These are phyloP conservation scores for Marasmius fiardii DNA, from an alignment of 1,284 basidiomycete genomes.

Conservation along the genomic window DNA sequence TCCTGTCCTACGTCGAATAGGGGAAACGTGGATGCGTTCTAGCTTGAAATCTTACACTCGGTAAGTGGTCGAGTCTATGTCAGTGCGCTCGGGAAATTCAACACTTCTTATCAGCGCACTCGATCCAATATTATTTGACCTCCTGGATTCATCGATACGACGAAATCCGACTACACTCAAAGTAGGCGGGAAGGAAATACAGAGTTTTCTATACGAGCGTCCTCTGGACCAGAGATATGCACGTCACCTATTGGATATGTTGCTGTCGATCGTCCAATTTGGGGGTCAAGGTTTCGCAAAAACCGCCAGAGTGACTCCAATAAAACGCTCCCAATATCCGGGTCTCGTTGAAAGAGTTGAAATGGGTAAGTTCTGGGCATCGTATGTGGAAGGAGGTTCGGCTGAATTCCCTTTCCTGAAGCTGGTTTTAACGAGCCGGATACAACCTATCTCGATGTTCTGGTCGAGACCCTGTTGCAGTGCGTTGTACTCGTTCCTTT, in stretches of 20 bases:
- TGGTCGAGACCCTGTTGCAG: slow-evolving; percentile 70
- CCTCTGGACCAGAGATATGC: slow-evolving; percentile 77
- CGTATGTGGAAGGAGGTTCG: not conserved
- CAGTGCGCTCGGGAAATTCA: slow-evolving; percentile 1
- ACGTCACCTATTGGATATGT: slow-evolving; percentile 70
- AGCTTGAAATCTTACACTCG: slow-evolving; percentile 88
- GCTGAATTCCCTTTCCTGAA: slow-evolving; percentile 21
- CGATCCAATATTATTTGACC: slow-evolving; percentile 81
- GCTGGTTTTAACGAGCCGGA: slow-evolving; percentile 50
- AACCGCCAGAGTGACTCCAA: slow-evolving; percentile 54
- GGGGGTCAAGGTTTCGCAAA: slow-evolving; percentile 87
- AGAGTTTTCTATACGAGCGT: slow-evolving; percentile 65
- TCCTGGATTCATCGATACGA: slow-evolving; percentile 68
- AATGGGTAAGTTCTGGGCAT: slow-evolving; percentile 29
- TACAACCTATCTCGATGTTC: slow-evolving; percentile 70
- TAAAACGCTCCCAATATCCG: slow-evolving; percentile 60
- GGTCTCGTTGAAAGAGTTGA: slow-evolving; percentile 59
- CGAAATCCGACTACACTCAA: slow-evolving; percentile 47
- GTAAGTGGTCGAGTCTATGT: slow-evolving; percentile 37
- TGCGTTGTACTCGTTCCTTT: slow-evolving; percentile 32
- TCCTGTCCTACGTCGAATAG: slow-evolving; percentile 35
- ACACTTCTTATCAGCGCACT: slow-evolving; percentile 53
- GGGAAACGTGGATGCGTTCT: slow-evolving; percentile 93
- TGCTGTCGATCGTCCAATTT: slow-evolving; percentile 78
- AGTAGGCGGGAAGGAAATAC: slow-evolving; percentile 63